Evolutionary conservation across 2,329 filamentous ascomycete genomes (phyloP), one percentile per base, ranked within the genome.

Genomic region (Hypocreales sp.): DNA sequence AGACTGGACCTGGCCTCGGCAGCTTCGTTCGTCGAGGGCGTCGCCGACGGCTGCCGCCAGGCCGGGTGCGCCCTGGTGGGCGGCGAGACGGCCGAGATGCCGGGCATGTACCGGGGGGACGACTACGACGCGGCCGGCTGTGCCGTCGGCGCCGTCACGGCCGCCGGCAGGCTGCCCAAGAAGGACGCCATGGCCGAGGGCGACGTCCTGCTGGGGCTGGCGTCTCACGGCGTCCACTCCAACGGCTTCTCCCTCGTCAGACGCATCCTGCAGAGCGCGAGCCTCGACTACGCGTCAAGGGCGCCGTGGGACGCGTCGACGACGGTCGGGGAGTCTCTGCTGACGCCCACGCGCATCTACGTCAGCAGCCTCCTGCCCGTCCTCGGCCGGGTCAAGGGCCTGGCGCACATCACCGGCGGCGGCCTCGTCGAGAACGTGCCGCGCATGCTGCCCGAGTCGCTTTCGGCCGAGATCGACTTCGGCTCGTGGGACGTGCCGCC

Each of bases 61-160:
- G 73, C 87, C 1, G 78, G 78, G 24, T 93, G 87, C 46, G 86
- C 86, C 11, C 67, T 98, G 4, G 80, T 95, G n/a, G 90, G 90
- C 21, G 90, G 90, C 24, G 90, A 98, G 57, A 98, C 90, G 1
- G 90, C 90, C 6, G 90, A 98, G 57, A 95, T 98, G 90, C 87
- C 87, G 0, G 86, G 86, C 29, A 82, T 95, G 62, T 94, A 93
- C 58, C 65, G 76, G 36, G 73, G 70, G 28, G 80, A 83, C 26
- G 82, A 92, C 46, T 98, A 95, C 51, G 90, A 98, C 44, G 84
- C 86, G 7, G 86, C 83, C 14, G 90, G 90, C 35, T 80, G 79
- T 21, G 87, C 87, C 12, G 76, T 92, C 24, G 90, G 90, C 31
- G 82, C 84, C 22, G 79, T 95, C 47, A 61, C 66, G 20, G 56